A percentile compares a stretch with the other conserved stretches of the same genome.
These are phyloP conservation scores for Glycyrrhiza uralensis DNA, from an alignment of 306 rosid genomes.

Conservation along the genomic window DNA sequence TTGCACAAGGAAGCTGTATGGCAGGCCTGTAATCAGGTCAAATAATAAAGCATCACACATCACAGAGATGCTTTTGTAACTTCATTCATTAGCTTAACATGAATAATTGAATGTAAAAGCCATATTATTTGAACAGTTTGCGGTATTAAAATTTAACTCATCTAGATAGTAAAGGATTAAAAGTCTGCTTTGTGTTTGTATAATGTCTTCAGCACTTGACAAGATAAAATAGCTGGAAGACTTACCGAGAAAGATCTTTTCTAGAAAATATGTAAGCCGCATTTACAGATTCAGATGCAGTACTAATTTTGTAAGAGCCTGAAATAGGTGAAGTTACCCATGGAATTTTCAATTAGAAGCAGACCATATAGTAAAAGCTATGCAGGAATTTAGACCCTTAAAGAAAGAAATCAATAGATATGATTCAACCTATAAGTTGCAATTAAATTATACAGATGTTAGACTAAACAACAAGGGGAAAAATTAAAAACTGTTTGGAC, in stretches of 20 bases:
- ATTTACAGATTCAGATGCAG: slow-evolving; percentile 59
- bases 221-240: not conserved
- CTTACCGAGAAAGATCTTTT: slow-evolving; percentile 81
- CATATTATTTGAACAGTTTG: not conserved
- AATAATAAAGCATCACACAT: slow-evolving; percentile 23
- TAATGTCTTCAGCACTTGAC: slow-evolving; percentile 8
- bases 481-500: not conserved
- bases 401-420: not conserved
- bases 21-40: slow-evolving; percentile 71
- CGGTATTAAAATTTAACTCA: not conserved
- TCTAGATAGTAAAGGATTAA: not conserved
- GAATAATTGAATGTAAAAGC: not conserved
- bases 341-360: slow-evolving; percentile 20
- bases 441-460: not conserved
- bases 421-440: slow-evolving; percentile 11
- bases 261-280: slow-evolving; percentile 80
- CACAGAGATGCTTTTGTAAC: slow-evolving; percentile 10
- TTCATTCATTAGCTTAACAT: not conserved
- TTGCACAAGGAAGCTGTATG: slow-evolving; percentile 83
- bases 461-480: not conserved
- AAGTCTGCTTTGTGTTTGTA: not conserved
- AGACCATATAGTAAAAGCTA: not conserved
- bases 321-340: slow-evolving; percentile 38
- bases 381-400: slow-evolving; percentile 1
- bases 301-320: slow-evolving; percentile 61